A percentile compares a stretch with the other conserved stretches of the same genome.
phyloP scores from a whole-genome alignment of 2,329 filamentous ascomycete species.

The Arthrobotrys sinensis region DNA sequence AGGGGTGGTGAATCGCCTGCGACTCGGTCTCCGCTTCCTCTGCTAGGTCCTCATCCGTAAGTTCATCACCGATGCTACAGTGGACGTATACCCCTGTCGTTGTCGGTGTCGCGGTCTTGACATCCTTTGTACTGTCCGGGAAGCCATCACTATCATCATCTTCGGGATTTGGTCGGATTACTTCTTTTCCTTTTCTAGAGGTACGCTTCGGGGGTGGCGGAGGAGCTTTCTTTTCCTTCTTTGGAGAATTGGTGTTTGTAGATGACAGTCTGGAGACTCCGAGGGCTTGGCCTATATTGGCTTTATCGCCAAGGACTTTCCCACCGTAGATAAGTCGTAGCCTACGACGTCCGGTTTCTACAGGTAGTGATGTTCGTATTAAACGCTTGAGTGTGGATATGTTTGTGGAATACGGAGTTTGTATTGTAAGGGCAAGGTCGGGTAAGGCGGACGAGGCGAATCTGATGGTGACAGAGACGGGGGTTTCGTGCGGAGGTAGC shows the following conservation, averaged over 20 bases:
- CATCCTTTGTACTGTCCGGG: background rate
- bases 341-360: constrained; percentile 76
- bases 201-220: constrained; percentile 42
- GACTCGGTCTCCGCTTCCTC: constrained; percentile 73
- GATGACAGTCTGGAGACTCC: constrained; percentile 75
- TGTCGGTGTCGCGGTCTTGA: constrained; percentile 69
- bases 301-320: constrained; percentile 83
- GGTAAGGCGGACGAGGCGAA: constrained; percentile 85
- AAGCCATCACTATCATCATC: constrained; percentile 71
- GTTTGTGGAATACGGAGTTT: constrained; percentile 78
- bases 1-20: constrained; percentile 63
- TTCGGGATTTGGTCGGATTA: constrained; percentile 73
- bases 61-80: constrained; percentile 86
- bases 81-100: constrained; percentile 81
- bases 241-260: constrained; percentile 65
- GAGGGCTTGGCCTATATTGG: constrained; percentile 78
- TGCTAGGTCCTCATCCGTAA: constrained; percentile 79
- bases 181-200: constrained; percentile 63
- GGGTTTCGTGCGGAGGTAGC: constrained; percentile 65
- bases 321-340: constrained; percentile 92
- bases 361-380: constrained; percentile 80
- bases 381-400: constrained; percentile 84
- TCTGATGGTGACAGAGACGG: constrained; percentile 84
- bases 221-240: constrained; percentile 61
- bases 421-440: constrained; percentile 84